These are phyloP conservation scores for Trypanosoma avium DNA, from an alignment of 208 protist species.

Conservation along the genomic window DNA sequence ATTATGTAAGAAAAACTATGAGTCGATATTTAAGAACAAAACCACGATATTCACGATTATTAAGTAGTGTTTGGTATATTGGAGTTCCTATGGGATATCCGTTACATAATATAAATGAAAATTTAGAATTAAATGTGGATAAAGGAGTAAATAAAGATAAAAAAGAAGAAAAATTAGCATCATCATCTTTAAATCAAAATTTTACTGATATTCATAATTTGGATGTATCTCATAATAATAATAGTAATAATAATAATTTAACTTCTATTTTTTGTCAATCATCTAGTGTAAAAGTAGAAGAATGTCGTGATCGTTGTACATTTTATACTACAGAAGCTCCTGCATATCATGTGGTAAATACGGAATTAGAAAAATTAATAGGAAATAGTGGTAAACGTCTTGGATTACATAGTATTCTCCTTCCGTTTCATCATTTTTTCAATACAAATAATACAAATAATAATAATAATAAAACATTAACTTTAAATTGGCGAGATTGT, in stretches of 20 bases:
- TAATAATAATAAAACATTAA: not conserved
- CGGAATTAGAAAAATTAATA: not conserved
- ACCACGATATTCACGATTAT: slow-evolving; percentile 8
- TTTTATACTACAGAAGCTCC: not conserved
- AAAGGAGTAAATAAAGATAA: not conserved
- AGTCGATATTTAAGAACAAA: slow-evolving; percentile 19
- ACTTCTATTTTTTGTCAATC: not conserved
- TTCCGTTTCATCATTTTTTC: slow-evolving; percentile 19
- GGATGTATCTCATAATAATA: not conserved
- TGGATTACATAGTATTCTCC: slow-evolving; percentile 3
- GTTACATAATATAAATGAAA: not conserved
- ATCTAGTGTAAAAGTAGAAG: not conserved
- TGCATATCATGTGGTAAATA: slow-evolving; percentile 12
- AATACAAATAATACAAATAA: not conserved
- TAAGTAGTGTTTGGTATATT: slow-evolving; percentile 18
- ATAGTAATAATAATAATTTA: not conserved
- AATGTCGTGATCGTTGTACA: slow-evolving; percentile 7
- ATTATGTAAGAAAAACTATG: slow-evolving; percentile 12
- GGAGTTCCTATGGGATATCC: slow-evolving; percentile 26
- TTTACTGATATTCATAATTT: too few species aligned
- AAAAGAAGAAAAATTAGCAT: not conserved
- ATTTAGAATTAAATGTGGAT: not conserved
- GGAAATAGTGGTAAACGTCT: not conserved
- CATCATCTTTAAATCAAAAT: too few species aligned
- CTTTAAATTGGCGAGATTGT: slow-evolving; percentile 15